Evolutionary conservation across 1,139 yeast genomes (phyloP).

Genomic region (Taphrina betulina): DNA sequence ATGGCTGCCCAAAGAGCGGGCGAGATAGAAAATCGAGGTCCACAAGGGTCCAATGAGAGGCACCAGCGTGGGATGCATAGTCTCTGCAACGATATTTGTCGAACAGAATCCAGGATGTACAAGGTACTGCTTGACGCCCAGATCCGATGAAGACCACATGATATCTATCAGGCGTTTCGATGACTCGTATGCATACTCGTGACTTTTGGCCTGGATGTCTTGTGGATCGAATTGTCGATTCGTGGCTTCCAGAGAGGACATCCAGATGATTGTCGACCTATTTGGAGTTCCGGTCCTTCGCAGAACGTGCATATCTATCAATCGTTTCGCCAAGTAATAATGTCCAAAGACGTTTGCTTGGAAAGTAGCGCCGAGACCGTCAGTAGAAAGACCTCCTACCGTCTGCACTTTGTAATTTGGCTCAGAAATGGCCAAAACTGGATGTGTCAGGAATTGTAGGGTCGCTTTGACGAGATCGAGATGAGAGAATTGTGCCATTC

Average conservation of each 20-base stretch:
- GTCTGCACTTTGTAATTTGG: constrained; percentile 81
- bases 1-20: constrained; percentile 75
- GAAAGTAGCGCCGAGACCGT: constrained; percentile 78
- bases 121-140: constrained; percentile 67
- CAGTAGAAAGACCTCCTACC: constrained; percentile 65
- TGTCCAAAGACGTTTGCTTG: constrained; percentile 97
- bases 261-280: constrained; percentile 20
- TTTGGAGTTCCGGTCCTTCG: too few relatives aligned
- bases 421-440: constrained; percentile 74
- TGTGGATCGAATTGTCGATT: constrained; percentile 48
- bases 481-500: constrained; percentile 82
- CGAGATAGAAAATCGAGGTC: constrained; percentile 67
- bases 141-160: constrained; percentile 55
- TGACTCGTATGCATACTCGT: constrained; percentile 79
- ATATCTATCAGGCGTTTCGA: constrained; percentile 86
- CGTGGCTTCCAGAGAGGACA: constrained; percentile 31
- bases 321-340: constrained; percentile 55
- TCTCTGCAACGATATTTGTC: constrained; percentile 74
- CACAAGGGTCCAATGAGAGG: constrained; percentile 85
- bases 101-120: constrained; percentile 94
- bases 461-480: constrained; percentile 80
- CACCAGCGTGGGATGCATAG: constrained; percentile 68
- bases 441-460: constrained; percentile 61
- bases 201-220: constrained; percentile 68
- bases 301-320: constrained; percentile 4